A percentile compares a stretch with the other conserved stretches of the same genome.
Evolutionary conservation across 1,284 basidiomycete species (phyloP).

Genomic region (Ustilago xerochloae): DNA sequence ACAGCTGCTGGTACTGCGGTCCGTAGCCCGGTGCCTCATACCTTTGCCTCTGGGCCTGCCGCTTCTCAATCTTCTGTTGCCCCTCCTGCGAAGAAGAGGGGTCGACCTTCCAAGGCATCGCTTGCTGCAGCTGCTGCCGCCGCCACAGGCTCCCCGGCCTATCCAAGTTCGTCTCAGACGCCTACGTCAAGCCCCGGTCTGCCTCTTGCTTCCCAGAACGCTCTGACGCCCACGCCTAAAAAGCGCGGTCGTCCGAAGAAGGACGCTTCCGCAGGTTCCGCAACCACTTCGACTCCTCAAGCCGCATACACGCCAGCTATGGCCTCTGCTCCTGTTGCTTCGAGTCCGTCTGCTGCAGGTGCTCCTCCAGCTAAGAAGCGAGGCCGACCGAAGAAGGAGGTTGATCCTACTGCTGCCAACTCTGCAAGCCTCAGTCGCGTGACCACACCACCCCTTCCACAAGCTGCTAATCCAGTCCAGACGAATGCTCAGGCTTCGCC

Average conservation of each 20-base stretch:
- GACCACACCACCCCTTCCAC: constrained; percentile 24
- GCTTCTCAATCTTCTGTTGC: background rate
- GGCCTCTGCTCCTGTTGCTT: constrained; percentile 1
- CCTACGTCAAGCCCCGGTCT: background rate
- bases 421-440: constrained; percentile 20
- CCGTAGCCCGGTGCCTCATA: background rate
- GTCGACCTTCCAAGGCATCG: constrained; percentile 38
- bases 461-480: constrained; percentile 6
- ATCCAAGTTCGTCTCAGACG: background rate
- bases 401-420: constrained; percentile 9
- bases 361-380: constrained; percentile 20
- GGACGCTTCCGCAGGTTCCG: background rate
- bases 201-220: background rate
- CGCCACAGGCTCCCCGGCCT: constrained; percentile 1
- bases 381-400: constrained; percentile 30
- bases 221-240: constrained; percentile 13
- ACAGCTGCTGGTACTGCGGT: constrained; percentile 2
- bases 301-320: background rate
- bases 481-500: constrained; percentile 10
- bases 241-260: constrained; percentile 31
- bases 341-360: background rate
- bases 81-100: constrained; percentile 34
- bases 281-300: background rate
- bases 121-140: constrained; percentile 16
- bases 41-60: background rate